These are phyloP conservation scores for Phytopythium oedochilum DNA, from an alignment of 352 stramenopile genomes.

Conservation along the genomic window DNA sequence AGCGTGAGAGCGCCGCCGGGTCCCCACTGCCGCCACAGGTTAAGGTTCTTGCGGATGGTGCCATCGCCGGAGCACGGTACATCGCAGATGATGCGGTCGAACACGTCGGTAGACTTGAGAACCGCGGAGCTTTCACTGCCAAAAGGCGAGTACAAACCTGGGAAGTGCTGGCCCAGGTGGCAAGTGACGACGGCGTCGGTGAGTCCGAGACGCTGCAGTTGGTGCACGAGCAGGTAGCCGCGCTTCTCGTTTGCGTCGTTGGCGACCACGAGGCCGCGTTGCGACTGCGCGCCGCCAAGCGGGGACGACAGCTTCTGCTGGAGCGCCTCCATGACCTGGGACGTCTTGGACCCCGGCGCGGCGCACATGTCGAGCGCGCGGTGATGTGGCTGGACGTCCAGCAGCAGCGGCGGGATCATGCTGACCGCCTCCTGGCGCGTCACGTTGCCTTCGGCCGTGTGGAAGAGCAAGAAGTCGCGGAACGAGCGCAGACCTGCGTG, in stretches of 20 bases:
- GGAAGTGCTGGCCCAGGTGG: constrained; percentile 92
- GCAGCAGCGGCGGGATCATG: constrained; percentile 96
- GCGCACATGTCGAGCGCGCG: constrained; percentile 79
- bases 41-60: constrained; percentile 96
- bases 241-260: constrained; percentile 96
- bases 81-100: constrained; percentile 97
- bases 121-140: not conserved
- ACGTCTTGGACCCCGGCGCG: constrained; percentile 98
- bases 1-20: constrained; percentile 83
- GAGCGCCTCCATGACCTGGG: constrained; percentile 92
- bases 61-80: constrained; percentile 98
- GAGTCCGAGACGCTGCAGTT: constrained; percentile 73
- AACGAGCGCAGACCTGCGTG: constrained; percentile 76
- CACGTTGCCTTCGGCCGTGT: constrained; percentile 89
- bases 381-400: constrained; percentile 90
- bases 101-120: constrained; percentile 62
- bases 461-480: constrained; percentile 90
- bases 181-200: constrained; percentile 90
- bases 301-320: not conserved
- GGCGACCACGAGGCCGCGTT: constrained; percentile 87
- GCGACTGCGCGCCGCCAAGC: not conserved
- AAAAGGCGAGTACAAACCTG: constrained; percentile 65
- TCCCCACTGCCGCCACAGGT: constrained; percentile 90
- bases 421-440: constrained; percentile 97
- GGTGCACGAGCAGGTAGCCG: constrained; percentile 96